Evolutionary conservation across 495 filamentous ascomycete genomes (phyloP).

Genomic region (Penicillium desertorum): DNA sequence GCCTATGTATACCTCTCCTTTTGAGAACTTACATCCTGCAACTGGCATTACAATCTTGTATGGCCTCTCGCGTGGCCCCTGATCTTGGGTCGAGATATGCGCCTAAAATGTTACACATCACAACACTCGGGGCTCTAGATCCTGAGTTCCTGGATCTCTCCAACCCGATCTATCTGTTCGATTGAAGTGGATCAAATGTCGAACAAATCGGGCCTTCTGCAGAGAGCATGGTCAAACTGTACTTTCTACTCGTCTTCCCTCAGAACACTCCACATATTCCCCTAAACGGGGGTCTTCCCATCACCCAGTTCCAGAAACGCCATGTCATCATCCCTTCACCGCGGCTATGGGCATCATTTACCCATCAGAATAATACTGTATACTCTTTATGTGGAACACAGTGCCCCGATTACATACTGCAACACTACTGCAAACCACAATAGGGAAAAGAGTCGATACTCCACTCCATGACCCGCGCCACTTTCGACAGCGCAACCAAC

Average conservation of each 20-base stretch:
- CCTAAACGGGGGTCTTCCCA: background rate
- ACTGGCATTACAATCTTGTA: background rate
- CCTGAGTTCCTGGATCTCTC: conserved; percentile 22
- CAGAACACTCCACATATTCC: background rate
- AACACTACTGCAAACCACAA: background rate
- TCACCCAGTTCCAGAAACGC: background rate
- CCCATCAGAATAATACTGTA: background rate
- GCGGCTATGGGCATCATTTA: background rate
- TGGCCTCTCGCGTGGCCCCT: conserved; percentile 17
- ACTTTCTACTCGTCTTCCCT: background rate
- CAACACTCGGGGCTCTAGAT: conserved; percentile 15
- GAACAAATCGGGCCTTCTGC: conserved; percentile 1
- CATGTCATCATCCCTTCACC: conserved; percentile 13
- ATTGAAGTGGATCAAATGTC: conserved; percentile 13
- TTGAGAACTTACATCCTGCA: background rate
- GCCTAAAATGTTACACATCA: conserved; percentile 33
- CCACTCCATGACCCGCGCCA: background rate
- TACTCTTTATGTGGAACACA: background rate
- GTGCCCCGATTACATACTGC: conserved; percentile 1
- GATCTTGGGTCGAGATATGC: background rate
- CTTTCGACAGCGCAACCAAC: background rate
- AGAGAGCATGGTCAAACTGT: background rate
- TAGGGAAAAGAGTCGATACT: background rate
- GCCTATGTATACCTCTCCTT: background rate
- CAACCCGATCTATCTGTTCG: conserved; percentile 26